phyloP scores from a whole-genome alignment of 306 rosid species.

The Trifolium fragiferum region DNA sequence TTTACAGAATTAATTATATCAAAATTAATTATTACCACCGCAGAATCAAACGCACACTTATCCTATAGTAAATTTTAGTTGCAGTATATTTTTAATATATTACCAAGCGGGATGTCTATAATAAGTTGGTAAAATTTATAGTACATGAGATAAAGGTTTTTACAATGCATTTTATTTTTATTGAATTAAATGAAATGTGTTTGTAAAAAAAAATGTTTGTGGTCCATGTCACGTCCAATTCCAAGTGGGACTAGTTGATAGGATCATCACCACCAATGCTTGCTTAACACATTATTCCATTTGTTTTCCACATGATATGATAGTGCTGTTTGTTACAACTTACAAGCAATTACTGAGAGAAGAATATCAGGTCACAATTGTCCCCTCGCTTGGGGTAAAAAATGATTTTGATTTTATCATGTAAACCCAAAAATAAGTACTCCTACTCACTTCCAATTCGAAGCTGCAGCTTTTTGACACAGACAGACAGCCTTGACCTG shows the following conservation, averaged over 20 bases:
- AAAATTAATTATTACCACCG: too few species aligned
- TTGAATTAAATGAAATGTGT: too few species aligned
- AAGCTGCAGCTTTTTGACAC: constrained; percentile 29
- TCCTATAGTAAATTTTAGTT: too few species aligned
- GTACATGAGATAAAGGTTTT: too few species aligned
- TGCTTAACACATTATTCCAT: constrained; percentile 11
- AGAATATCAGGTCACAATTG: constrained; percentile 6
- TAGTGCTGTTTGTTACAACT: neutral
- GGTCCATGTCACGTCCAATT: constrained; percentile 13
- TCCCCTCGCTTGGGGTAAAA: neutral
- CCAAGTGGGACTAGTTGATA: neutral
- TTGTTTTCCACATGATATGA: neutral
- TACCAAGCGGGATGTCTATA: neutral
- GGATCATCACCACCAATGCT: neutral
- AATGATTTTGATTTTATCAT: neutral
- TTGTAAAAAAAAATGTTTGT: too few species aligned
- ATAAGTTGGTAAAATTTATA: neutral
- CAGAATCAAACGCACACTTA: too few species aligned
- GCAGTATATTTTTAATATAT: neutral
- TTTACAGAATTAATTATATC: too few species aligned
- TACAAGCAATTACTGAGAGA: neutral
- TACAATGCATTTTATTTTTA: too few species aligned
- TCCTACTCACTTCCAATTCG: neutral
- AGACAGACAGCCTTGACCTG: constrained; percentile 5
- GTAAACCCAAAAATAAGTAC: constrained; percentile 18